phyloP scores from a whole-genome alignment of 2,329 filamentous ascomycete genomes.

The Monosporascus ibericus region DNA sequence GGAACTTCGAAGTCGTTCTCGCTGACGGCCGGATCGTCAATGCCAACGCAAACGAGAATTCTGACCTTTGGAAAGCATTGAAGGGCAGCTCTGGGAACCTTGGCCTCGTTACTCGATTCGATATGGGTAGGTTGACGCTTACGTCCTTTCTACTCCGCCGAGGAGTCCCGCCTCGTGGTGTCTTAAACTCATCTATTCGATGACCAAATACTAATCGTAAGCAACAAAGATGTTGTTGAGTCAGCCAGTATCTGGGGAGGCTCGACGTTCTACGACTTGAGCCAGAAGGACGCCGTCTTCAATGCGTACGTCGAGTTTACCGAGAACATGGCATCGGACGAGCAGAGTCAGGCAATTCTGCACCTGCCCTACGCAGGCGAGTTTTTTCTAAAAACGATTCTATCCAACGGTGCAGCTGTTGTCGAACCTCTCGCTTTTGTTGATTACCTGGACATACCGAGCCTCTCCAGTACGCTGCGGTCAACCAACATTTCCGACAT shows the following conservation, averaged over 20 bases:
- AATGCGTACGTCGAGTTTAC: conserved; percentile 13
- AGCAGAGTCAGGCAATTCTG: conserved; percentile 20
- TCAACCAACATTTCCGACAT: conserved; percentile 23
- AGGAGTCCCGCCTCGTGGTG: background rate
- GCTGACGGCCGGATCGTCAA: conserved; percentile 33
- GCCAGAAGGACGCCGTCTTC: conserved; percentile 11
- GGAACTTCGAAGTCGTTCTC: conserved; percentile 35
- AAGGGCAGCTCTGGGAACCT: conserved; percentile 38
- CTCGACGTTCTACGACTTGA: conserved; percentile 25
- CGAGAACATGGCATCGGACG: conserved; percentile 7
- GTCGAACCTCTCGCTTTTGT: conserved; percentile 25
- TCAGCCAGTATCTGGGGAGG: conserved; percentile 30
- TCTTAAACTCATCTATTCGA: background rate
- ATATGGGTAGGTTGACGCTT: background rate
- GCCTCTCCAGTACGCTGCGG: conserved; percentile 20
- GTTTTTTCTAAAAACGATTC: conserved; percentile 18
- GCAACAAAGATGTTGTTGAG: conserved; percentile 5
- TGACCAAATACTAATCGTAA: background rate
- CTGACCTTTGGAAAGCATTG: conserved; percentile 34
- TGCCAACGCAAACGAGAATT: conserved; percentile 26
- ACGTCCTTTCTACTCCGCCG: background rate
- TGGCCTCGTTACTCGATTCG: conserved; percentile 22
- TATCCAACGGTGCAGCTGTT: conserved; percentile 24
- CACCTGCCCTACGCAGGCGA: conserved; percentile 27
- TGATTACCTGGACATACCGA: conserved; percentile 17